phyloP scores from a whole-genome alignment of 306 rosid species.

The Trifolium dubium region DNA sequence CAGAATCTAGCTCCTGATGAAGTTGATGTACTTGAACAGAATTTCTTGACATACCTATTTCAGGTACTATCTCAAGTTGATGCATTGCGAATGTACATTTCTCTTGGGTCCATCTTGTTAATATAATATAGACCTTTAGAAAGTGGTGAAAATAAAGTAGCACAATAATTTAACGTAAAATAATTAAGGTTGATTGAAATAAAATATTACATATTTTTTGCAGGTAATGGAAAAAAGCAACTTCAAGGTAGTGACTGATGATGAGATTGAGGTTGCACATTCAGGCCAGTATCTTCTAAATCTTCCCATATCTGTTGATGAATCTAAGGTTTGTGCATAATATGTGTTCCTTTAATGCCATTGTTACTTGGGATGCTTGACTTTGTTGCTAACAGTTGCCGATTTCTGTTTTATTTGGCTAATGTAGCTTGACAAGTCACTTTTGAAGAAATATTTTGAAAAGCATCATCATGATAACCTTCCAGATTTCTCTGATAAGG shows the following conservation, averaged over 20 bases:
- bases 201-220: slow-evolving; percentile 21
- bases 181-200: slow-evolving; percentile 17
- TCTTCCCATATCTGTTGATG: slow-evolving; percentile 94
- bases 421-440: slow-evolving; percentile 84
- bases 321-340: slow-evolving; percentile 72
- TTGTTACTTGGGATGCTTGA: slow-evolving; percentile 32
- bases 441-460: slow-evolving; percentile 74
- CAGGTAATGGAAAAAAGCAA: slow-evolving; percentile 97
- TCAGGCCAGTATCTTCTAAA: slow-evolving; percentile 93
- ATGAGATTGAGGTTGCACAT: slow-evolving; percentile 83
- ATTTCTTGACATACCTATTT: slow-evolving; percentile 78
- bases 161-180: slow-evolving; percentile 8
- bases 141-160: not conserved
- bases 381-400: slow-evolving; percentile 43
- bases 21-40: slow-evolving; percentile 83
- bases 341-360: slow-evolving; percentile 7
- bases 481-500: slow-evolving; percentile 91
- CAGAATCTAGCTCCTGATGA: slow-evolving; percentile 67
- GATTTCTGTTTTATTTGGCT: slow-evolving; percentile 34
- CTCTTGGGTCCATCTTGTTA: slow-evolving; percentile 5
- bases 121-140: not conserved
- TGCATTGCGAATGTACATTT: slow-evolving; percentile 12
- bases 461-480: slow-evolving; percentile 65
- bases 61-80: slow-evolving; percentile 58
- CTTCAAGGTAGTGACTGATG: slow-evolving; percentile 76